Evolutionary conservation across 768 basidiomycete genomes (phyloP), one percentile per base, ranked within the genome.

Genomic region (Mycena albidolilacea): DNA sequence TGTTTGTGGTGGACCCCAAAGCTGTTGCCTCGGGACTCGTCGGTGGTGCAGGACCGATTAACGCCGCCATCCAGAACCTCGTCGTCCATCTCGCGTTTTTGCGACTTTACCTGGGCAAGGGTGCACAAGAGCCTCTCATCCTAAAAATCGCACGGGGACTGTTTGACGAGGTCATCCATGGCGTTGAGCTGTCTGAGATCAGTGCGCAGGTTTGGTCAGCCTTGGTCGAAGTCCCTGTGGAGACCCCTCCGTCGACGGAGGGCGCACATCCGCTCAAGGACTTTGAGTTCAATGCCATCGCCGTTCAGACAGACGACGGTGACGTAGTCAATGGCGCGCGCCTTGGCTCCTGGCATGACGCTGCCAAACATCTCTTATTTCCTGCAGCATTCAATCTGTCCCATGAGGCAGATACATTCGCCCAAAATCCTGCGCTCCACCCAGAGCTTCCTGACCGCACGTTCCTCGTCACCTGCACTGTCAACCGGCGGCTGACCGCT

Each of bases 401-500:
- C 37, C 68, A 76, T 11, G 77, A 82, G 7, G 66, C 77, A 15
- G 87, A 88, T 50, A 83, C 87, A 43, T 88, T 86, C 69, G 83
- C 87, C 14, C 90, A 90, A 76, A 86, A 92, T 70, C 91, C 93
- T 15, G 85, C 91, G 5, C 85, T 97, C 41, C 95, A 93, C 52
- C 98, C 98, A 14, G 96, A 98, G 77, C 80, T 94, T 30, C 85
- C 93, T 3, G 97, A 98, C 71, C 92, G 93, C 78, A 99, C 97
- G 30, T 98, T 89, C 89, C 90, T 99, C 67, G 92, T 98, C 69
- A 97, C 95, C 10, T 97, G 96, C 81, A 90, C 92, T 7, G 97
- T 98, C 81, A 99, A 98, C 85, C 91, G 92, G 55, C 95, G 98
- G 41, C 90, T 99, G 60, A 99, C 98, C 1, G 98, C 98, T 41